phyloP scores from a whole-genome alignment of 108 stramenopile species.

The Schizochytrium sp. region DNA sequence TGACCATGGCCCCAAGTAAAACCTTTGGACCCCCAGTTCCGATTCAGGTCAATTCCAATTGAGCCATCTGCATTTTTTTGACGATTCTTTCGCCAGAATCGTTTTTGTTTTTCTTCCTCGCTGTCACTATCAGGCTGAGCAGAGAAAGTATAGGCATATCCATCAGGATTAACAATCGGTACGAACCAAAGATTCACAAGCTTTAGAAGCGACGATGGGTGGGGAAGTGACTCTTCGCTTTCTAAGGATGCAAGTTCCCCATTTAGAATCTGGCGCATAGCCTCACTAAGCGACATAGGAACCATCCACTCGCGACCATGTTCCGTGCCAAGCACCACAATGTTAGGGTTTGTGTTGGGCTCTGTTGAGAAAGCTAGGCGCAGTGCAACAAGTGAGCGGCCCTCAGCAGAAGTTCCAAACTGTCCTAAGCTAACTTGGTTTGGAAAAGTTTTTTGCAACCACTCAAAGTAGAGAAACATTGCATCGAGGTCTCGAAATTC shows the following conservation, averaged over 20 bases:
- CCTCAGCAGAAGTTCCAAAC: slow-evolving; percentile 4
- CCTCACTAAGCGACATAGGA: slow-evolving; percentile 32
- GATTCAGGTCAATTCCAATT: slow-evolving; percentile 51
- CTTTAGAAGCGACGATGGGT: background rate
- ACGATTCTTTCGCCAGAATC: slow-evolving; percentile 58
- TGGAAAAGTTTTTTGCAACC: background rate
- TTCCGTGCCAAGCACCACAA: slow-evolving; percentile 51
- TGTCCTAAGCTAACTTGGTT: background rate
- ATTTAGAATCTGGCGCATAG: background rate
- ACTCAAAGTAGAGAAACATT: background rate
- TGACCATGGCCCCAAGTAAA: slow-evolving; percentile 59
- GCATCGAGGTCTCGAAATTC: slow-evolving; percentile 20
- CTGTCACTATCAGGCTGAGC: background rate
- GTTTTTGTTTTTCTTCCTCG: slow-evolving; percentile 42
- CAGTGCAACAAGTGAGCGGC: slow-evolving; percentile 17
- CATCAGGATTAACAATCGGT: slow-evolving; percentile 52
- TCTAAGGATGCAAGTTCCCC: background rate
- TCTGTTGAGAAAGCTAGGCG: background rate
- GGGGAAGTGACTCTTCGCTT: background rate
- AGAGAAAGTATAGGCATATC: slow-evolving; percentile 42
- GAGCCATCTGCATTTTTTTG: slow-evolving; percentile 46
- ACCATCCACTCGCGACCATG: slow-evolving; percentile 56
- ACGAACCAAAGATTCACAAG: slow-evolving; percentile 20
- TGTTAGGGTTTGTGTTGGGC: slow-evolving; percentile 40
- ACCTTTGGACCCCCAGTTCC: slow-evolving; percentile 42